phyloP scores from a whole-genome alignment of 2,329 filamentous ascomycete genomes.

The Ceratocystis colombiana region DNA sequence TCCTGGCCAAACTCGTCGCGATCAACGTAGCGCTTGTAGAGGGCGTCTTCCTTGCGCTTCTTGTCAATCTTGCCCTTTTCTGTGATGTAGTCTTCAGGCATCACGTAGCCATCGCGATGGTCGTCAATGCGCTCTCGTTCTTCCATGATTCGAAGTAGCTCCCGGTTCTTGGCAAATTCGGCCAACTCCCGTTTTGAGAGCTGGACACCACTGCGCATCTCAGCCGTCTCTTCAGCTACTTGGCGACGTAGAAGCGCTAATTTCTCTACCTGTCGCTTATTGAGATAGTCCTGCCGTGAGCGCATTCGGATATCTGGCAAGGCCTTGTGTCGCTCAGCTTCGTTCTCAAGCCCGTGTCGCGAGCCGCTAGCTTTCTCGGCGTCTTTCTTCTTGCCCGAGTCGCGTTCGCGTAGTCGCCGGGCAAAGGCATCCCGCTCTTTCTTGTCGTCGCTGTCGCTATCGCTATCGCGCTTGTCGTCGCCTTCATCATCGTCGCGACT shows the following conservation, averaged over 20 bases:
- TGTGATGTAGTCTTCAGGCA: slow-evolving; percentile 92
- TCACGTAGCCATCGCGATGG: slow-evolving; percentile 78
- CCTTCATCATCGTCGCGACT: slow-evolving; percentile 40
- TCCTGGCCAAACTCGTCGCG: slow-evolving; percentile 79
- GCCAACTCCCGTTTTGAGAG: slow-evolving; percentile 70
- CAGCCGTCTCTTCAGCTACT: slow-evolving; percentile 76
- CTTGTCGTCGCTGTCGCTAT: slow-evolving; percentile 40
- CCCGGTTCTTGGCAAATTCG: slow-evolving; percentile 80
- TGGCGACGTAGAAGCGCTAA: slow-evolving; percentile 80
- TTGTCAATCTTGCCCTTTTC: slow-evolving; percentile 82
- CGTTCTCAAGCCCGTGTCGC: slow-evolving; percentile 41
- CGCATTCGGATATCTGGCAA: slow-evolving; percentile 71
- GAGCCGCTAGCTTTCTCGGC: slow-evolving; percentile 38
- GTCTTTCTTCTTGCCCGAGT: slow-evolving; percentile 60
- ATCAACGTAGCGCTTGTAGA: slow-evolving; percentile 86
- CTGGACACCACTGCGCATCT: slow-evolving; percentile 63
- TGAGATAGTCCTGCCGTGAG: slow-evolving; percentile 84
- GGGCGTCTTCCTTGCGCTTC: slow-evolving; percentile 76
- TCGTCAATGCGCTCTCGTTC: slow-evolving; percentile 83
- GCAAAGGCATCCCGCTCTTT: slow-evolving; percentile 71
- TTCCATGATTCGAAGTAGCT: slow-evolving; percentile 70
- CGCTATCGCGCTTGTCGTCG: background rate
- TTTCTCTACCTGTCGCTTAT: slow-evolving; percentile 80
- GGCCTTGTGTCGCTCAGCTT: slow-evolving; percentile 56
- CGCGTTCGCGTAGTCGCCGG: slow-evolving; percentile 61